These are phyloP conservation scores for Clitocybe nebularis DNA, from an alignment of 1,284 basidiomycete genomes.

Conservation along the genomic window DNA sequence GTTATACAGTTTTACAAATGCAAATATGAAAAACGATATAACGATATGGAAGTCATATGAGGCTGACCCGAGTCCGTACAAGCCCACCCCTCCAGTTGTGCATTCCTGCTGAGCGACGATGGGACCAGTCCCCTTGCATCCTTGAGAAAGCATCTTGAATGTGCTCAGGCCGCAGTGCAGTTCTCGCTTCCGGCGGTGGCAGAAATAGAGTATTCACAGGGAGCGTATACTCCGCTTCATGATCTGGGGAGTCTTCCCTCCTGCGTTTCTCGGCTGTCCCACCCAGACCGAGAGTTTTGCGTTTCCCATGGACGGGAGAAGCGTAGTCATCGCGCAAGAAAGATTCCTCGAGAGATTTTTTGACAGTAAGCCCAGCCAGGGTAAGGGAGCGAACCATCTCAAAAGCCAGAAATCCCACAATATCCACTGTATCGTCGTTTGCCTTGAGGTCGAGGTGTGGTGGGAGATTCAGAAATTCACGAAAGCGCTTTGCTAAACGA, in stretches of 20 bases:
- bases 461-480: slow-evolving; percentile 93
- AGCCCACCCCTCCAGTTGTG: slow-evolving; percentile 84
- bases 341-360: slow-evolving; percentile 73
- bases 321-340: slow-evolving; percentile 63
- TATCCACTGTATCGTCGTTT: slow-evolving; percentile 94
- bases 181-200: slow-evolving; percentile 75
- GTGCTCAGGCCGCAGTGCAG: slow-evolving; percentile 75
- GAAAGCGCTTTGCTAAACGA: slow-evolving; percentile 81
- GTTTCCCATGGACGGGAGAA: slow-evolving; percentile 64
- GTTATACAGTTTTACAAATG: slow-evolving; percentile 12
- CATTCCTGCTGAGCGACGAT: slow-evolving; percentile 78
- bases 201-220: slow-evolving; percentile 74
- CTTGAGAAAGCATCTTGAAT: slow-evolving; percentile 86
- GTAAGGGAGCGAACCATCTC: slow-evolving; percentile 95
- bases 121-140: slow-evolving; percentile 83
- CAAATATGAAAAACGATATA: slow-evolving; percentile 6
- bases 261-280: slow-evolving; percentile 58
- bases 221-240: slow-evolving; percentile 55
- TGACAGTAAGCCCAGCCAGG: slow-evolving; percentile 80
- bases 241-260: slow-evolving; percentile 55
- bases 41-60: slow-evolving; percentile 52
- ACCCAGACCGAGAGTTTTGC: slow-evolving; percentile 47
- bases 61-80: slow-evolving; percentile 71
- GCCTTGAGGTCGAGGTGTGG: slow-evolving; percentile 86
- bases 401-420: slow-evolving; percentile 95